phyloP scores from a whole-genome alignment of 2,329 filamentous ascomycete genomes.

The Fusarium sp. region DNA sequence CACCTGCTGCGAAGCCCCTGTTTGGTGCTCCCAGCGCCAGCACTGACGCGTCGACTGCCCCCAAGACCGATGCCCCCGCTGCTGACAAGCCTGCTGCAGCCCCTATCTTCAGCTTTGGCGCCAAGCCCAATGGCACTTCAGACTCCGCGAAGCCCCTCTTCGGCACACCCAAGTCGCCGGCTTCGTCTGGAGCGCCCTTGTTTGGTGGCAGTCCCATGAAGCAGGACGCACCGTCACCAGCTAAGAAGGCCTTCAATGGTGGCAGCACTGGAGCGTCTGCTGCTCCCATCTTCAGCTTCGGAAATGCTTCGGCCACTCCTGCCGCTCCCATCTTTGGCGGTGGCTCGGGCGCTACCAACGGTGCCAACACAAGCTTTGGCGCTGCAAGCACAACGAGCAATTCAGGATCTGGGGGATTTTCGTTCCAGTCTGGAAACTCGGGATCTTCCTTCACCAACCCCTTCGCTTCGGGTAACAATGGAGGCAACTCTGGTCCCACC shows the following conservation, averaged over 20 bases:
- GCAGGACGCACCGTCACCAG: conserved; percentile 52
- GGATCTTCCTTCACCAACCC: conserved; percentile 52
- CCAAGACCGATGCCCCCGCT: conserved; percentile 38
- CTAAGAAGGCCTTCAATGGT: conserved; percentile 49
- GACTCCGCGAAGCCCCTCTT: conserved; percentile 51
- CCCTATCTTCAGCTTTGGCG: conserved; percentile 49
- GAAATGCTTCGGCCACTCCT: conserved; percentile 31
- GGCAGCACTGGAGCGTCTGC: conserved; percentile 36
- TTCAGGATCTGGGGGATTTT: conserved; percentile 38
- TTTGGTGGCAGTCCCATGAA: conserved; percentile 57
- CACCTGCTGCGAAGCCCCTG: conserved; percentile 38
- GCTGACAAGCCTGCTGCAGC: conserved; percentile 38
- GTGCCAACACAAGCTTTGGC: conserved; percentile 48
- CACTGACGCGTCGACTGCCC: conserved; percentile 21
- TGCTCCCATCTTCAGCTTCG: conserved; percentile 50
- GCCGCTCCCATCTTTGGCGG: conserved; percentile 48
- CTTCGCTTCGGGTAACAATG: conserved; percentile 46
- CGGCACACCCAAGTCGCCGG: conserved; percentile 48
- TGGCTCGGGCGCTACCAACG: conserved; percentile 37
- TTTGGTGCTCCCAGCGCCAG: conserved; percentile 43
- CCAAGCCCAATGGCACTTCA: conserved; percentile 44
- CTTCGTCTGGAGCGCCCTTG: conserved; percentile 42
- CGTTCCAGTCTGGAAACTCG: conserved; percentile 47
- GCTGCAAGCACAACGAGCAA: conserved; percentile 44
- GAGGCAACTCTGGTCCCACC: conserved; percentile 37